Conservation (phyloP, 192 early-diverging fungal genomes). For the Entophlyctis luteolus region DNA sequence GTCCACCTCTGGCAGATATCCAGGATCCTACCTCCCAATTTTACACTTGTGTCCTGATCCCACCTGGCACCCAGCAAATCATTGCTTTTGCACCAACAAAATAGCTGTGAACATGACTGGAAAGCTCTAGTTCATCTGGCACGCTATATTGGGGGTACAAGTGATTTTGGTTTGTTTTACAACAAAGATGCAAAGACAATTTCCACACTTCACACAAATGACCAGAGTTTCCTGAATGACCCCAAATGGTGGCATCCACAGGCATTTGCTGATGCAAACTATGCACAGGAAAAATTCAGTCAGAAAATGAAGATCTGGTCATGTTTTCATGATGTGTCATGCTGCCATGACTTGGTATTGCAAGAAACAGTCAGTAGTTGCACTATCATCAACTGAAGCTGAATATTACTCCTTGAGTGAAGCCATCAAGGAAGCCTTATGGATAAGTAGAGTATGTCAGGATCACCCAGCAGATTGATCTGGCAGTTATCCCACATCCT, state of each 20-base stretch:
- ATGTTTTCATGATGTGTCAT: conserved; percentile 1
- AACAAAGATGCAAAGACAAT: neutral
- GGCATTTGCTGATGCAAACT: conserved; percentile 27
- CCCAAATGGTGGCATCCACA: no score
- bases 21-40: neutral
- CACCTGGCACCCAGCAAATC: neutral
- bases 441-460: neutral
- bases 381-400: conserved; percentile 30
- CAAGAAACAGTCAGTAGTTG: conserved; percentile 25
- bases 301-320: conserved; percentile 25
- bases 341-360: conserved; percentile 10
- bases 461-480: no score
- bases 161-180: conserved; percentile 7
- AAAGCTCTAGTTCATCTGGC: conserved; percentile 4
- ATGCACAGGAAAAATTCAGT: conserved; percentile 11
- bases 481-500: no score
- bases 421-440: conserved; percentile 7
- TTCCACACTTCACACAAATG: neutral
- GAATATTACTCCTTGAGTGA: conserved; percentile 19
- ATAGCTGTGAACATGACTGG: neutral
- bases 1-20: neutral
- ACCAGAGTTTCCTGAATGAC: no score
- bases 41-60: neutral
- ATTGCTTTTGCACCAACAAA: neutral
- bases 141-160: conserved; percentile 8